Base-by-base conservation (phyloP, 1,284 basidiomycete genomes). In the Cryptococcus sp. region DNA sequence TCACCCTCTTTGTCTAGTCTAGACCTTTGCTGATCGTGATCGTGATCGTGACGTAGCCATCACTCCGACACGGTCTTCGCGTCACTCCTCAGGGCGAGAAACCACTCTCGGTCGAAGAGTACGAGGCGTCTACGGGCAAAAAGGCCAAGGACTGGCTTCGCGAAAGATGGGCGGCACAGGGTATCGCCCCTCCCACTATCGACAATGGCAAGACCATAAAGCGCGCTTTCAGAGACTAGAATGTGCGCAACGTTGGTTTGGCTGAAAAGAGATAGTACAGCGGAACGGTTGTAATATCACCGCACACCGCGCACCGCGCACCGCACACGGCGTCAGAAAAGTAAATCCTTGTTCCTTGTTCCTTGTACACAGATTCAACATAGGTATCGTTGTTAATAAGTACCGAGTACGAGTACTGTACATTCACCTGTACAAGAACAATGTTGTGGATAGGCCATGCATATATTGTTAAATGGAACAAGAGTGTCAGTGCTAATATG, bases 71-170 rank as follows among this genome's bases (percentile, higher is more conserved):
- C 70, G 89, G 88, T 8, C 79, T 91, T 46, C 85, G 89, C 50
- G 86, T 86, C n/a, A 91, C 89, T 2, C 89, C 89, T 49, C 88
- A 87, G 63, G 90, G 85, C 23, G 88, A 91, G 75, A 83, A 82
- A 57, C 89, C 89, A 2, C 80, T 82, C 20, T 88, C 86, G 0
- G 89, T 91, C n/a, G 83, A 80, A 43, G 86, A 85, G 46, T 91
- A 89, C 70, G 89, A 91, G 76, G 74, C 74, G 46, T 69, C 80
- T 64, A 68, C 61, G 17, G 71, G 72, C 16, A 67, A 69, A 54
- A 62, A 65, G 54, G 76, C 76, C 20, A 73, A 72, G 54, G 74
- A 78, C 59, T 77, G 73, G 72, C 56, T 74, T n/a, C 64, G 69
- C 43, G 76, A 78, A 62, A 55, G 74, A 48, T 74, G 69, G 56